Evolutionary conservation across 2,329 filamentous ascomycete genomes (phyloP).

Genomic region (Coniochaeta pulveracea): DNA sequence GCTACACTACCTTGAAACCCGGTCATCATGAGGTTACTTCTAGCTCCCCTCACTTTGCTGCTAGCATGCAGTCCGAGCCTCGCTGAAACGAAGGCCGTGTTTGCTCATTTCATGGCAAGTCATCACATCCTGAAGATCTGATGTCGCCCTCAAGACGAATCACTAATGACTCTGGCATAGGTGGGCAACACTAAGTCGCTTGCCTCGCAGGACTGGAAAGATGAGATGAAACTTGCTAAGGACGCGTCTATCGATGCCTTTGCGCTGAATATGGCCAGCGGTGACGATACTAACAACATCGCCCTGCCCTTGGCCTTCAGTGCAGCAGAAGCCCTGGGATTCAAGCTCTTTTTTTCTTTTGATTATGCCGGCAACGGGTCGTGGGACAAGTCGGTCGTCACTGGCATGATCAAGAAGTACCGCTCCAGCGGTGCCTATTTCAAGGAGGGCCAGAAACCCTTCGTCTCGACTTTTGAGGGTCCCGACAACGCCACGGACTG

Average conservation of each 20-base stretch:
- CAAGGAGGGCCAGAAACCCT: constrained; percentile 18
- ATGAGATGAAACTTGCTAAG: constrained; percentile 21
- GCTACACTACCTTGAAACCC: no score
- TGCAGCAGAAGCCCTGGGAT: constrained; percentile 9
- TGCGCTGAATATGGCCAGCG: constrained; percentile 19
- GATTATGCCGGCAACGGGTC: constrained; percentile 21
- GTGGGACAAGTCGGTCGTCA: constrained; percentile 17
- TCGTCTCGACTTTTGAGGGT: constrained; percentile 43
- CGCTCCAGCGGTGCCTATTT: constrained; percentile 16
- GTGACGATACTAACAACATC: neutral
- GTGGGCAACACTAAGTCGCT: constrained; percentile 13
- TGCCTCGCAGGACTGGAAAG: constrained; percentile 13
- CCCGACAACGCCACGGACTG: constrained; percentile 27
- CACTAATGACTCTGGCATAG: constrained; percentile 8
- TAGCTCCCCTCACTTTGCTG: no score
- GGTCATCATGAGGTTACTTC: no score
- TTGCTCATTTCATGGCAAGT: constrained; percentile 17
- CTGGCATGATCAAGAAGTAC: constrained; percentile 15
- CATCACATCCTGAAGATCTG: no score
- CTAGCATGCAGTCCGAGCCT: no score
- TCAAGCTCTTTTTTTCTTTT: constrained; percentile 25
- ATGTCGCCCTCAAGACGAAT: neutral
- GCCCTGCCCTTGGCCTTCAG: constrained; percentile 13
- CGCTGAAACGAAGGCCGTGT: constrained; percentile 13
- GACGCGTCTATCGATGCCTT: constrained; percentile 25